These are phyloP conservation scores for Barbatosphaeria neglecta DNA, from an alignment of 495 filamentous ascomycete genomes.

Conservation along the genomic window DNA sequence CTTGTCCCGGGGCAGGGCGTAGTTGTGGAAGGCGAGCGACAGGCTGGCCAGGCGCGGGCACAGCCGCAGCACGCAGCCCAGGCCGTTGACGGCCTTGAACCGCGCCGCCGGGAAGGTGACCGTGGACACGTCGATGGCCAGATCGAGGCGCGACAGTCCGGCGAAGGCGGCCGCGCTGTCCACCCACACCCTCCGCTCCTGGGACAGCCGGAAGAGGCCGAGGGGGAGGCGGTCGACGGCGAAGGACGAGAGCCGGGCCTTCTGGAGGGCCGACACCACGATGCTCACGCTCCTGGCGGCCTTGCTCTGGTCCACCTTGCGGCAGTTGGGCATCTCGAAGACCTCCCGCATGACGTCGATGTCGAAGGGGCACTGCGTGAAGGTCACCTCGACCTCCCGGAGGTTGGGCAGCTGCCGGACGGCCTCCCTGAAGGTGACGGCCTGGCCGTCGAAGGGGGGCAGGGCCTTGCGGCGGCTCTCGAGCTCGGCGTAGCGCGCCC, in stretches of 20 bases:
- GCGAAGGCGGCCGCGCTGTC: conserved; percentile 30
- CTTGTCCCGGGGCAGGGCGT: conserved; percentile 26
- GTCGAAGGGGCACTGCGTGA: conserved; percentile 28
- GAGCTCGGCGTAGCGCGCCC: conserved; percentile 24
- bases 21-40: conserved; percentile 31
- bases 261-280: conserved; percentile 30
- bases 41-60: conserved; percentile 23
- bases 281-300: conserved; percentile 31
- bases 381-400: conserved; percentile 27
- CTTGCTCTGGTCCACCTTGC: conserved; percentile 27
- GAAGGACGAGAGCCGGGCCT: conserved; percentile 24
- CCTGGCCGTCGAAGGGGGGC: conserved; percentile 26
- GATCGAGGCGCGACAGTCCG: conserved; percentile 22
- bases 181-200: conserved; percentile 30
- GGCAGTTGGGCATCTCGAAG: conserved; percentile 26
- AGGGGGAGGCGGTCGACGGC: conserved; percentile 35
- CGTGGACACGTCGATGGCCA: conserved; percentile 26
- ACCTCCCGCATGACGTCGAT: conserved; percentile 25
- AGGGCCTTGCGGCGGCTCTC: conserved; percentile 20
- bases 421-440: conserved; percentile 26
- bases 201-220: conserved; percentile 25
- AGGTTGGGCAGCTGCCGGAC: conserved; percentile 33
- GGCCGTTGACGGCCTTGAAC: conserved; percentile 29
- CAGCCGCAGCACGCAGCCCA: conserved; percentile 32
- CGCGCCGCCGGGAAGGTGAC: conserved; percentile 20